Conservation (phyloP, 2,329 filamentous ascomycete genomes). For the Claviceps arundinis region DNA sequence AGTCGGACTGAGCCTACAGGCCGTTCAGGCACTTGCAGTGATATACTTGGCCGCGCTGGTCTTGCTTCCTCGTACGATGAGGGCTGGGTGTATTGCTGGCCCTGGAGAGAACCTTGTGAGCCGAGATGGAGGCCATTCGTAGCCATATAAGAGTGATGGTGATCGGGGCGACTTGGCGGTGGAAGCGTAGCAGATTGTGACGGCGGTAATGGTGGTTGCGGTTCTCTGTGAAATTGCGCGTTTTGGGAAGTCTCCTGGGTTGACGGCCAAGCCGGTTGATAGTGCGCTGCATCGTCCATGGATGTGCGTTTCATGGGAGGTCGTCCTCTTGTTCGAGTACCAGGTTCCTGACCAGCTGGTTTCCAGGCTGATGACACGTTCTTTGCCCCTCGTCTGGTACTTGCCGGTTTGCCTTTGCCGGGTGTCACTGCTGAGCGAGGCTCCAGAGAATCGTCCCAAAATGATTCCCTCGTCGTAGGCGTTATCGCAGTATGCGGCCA, state of each 20-base stretch:
- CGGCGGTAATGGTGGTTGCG: background rate
- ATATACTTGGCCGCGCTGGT: constrained; percentile 24
- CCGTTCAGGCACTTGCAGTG: constrained; percentile 34
- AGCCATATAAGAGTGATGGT: background rate
- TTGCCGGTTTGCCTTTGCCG: constrained; percentile 34
- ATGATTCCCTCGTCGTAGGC: constrained; percentile 39
- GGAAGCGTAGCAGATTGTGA: background rate
- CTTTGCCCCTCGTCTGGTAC: constrained; percentile 57
- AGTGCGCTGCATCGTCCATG: constrained; percentile 49
- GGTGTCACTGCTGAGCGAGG: constrained; percentile 65
- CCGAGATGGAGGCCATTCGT: background rate
- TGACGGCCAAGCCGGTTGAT: constrained; percentile 44
- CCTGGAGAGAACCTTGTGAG: background rate
- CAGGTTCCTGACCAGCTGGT: constrained; percentile 45
- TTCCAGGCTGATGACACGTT: constrained; percentile 89
- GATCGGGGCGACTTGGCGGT: background rate
- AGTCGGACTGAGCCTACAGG: constrained; percentile 46
- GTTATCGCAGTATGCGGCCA: constrained; percentile 73
- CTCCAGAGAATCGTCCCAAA: constrained; percentile 45
- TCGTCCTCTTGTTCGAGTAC: constrained; percentile 63
- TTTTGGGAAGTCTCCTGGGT: constrained; percentile 30
- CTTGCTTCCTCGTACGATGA: constrained; percentile 10
- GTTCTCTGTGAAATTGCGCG: constrained; percentile 13
- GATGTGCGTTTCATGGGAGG: constrained; percentile 55
- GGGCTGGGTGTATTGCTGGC: background rate